These are phyloP conservation scores for Tetracladium setigerum DNA, from an alignment of 495 filamentous ascomycete genomes.

Conservation along the genomic window DNA sequence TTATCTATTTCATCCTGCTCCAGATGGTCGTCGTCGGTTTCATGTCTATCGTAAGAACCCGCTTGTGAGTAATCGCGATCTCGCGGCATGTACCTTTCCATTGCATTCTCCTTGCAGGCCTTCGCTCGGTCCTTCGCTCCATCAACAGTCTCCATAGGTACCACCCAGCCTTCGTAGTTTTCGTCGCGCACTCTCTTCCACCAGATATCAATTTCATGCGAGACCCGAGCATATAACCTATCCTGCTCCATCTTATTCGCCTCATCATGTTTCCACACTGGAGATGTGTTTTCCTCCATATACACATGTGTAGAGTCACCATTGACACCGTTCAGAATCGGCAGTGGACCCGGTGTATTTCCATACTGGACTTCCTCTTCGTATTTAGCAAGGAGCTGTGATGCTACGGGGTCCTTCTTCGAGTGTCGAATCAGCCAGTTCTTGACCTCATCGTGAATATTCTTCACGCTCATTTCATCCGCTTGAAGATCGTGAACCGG, in stretches of 20 bases:
- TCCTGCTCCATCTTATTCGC: slow-evolving; percentile 41
- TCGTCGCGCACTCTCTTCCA: slow-evolving; percentile 46
- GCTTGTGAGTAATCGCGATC: slow-evolving; percentile 32
- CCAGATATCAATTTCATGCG: slow-evolving; percentile 48
- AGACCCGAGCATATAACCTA: slow-evolving; percentile 42
- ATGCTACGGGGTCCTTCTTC: slow-evolving; percentile 11
- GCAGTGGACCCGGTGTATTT: slow-evolving; percentile 16
- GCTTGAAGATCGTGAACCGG: slow-evolving; percentile 20
- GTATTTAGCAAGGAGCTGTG: slow-evolving; percentile 16
- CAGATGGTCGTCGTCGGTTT: slow-evolving; percentile 7
- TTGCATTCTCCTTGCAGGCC: slow-evolving; percentile 41
- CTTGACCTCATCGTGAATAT: slow-evolving; percentile 20
- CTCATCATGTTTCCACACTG: slow-evolving; percentile 20
- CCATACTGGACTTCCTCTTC: slow-evolving; percentile 11
- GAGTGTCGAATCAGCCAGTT: slow-evolving; percentile 21
- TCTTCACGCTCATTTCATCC: slow-evolving; percentile 22
- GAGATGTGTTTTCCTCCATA: slow-evolving; percentile 13
- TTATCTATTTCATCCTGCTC: slow-evolving; percentile 64
- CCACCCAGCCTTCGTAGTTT: slow-evolving; percentile 44
- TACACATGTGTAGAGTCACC: no score
- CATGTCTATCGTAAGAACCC: slow-evolving; percentile 52
- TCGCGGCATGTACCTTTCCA: slow-evolving; percentile 31
- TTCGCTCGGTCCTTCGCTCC: slow-evolving; percentile 40
- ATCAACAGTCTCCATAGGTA: slow-evolving; percentile 42
- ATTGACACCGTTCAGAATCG: slow-evolving; percentile 1